Evolutionary conservation across 2,329 filamentous ascomycete genomes (phyloP).

Genomic region (Claviceps purpurea): DNA sequence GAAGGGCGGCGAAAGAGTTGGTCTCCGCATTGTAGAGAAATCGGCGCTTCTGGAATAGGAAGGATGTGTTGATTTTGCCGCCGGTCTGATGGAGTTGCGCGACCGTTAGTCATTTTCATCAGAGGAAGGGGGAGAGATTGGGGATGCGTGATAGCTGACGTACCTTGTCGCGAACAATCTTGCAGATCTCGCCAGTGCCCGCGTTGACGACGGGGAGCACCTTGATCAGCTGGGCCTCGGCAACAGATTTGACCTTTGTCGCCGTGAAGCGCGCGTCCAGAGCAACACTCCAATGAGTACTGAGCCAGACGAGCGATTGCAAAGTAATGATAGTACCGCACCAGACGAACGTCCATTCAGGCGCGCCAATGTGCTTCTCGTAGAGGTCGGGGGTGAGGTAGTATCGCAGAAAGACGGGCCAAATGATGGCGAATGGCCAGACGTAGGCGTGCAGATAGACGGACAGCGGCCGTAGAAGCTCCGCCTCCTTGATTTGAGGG

Average conservation of each 20-base stretch:
- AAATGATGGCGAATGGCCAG: conserved; percentile 84
- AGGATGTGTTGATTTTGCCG: conserved; percentile 66
- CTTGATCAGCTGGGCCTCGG: conserved; percentile 77
- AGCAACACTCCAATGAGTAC: conserved; percentile 95
- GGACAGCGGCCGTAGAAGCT: conserved; percentile 77
- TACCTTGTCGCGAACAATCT: conserved; percentile 61
- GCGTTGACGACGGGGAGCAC: conserved; percentile 83
- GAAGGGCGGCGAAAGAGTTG: conserved; percentile 67
- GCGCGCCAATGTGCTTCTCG: conserved; percentile 79
- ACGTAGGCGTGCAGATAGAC: conserved; percentile 74
- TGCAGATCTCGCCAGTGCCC: conserved; percentile 77
- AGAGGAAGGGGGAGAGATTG: neutral
- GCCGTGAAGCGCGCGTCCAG: conserved; percentile 73
- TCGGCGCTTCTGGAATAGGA: conserved; percentile 94
- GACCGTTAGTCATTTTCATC: neutral
- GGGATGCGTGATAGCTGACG: conserved; percentile 9
- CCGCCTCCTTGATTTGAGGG: conserved; percentile 74
- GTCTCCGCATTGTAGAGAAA: conserved; percentile 69
- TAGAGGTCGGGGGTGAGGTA: conserved; percentile 78
- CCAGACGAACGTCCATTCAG: conserved; percentile 98
- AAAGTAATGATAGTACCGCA: conserved; percentile 73
- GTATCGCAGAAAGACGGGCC: conserved; percentile 82
- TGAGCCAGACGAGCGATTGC: conserved; percentile 84
- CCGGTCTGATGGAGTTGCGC: conserved; percentile 34
- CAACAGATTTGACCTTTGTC: conserved; percentile 52